These are phyloP conservation scores for Fusarium clavum DNA, from an alignment of 2,329 filamentous ascomycete genomes.

Conservation along the genomic window DNA sequence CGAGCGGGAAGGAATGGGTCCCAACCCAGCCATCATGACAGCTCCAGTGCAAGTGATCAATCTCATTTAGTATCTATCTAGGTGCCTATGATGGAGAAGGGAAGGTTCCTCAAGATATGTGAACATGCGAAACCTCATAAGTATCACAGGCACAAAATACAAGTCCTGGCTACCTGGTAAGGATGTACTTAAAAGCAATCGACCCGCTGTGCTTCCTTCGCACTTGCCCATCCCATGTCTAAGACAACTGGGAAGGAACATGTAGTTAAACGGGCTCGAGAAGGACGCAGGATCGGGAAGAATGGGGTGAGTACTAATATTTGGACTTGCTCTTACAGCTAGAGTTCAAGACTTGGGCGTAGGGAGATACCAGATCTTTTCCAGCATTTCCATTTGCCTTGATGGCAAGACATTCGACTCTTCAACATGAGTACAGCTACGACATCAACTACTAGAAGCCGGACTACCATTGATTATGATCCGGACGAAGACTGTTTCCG, in stretches of 20 bases:
- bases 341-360: background rate
- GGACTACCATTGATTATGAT: constrained; percentile 45
- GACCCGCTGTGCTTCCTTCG: background rate
- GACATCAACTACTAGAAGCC: constrained; percentile 1
- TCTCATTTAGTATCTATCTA: background rate
- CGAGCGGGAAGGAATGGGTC: constrained; percentile 4
- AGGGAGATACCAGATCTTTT: background rate
- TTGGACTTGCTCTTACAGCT: background rate
- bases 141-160: background rate
- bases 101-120: background rate
- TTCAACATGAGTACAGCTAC: constrained; percentile 15
- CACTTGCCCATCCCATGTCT: background rate
- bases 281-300: background rate
- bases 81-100: background rate
- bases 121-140: background rate
- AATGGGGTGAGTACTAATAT: background rate
- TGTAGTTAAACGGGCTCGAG: background rate
- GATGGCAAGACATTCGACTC: background rate
- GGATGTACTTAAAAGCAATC: background rate
- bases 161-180: background rate
- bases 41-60: background rate
- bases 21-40: background rate
- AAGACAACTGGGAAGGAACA: background rate
- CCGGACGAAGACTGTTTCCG: constrained; percentile 45
- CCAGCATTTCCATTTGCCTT: background rate